phyloP scores from a whole-genome alignment of 257 asterid genomes.

The Ilex aquifolium region DNA sequence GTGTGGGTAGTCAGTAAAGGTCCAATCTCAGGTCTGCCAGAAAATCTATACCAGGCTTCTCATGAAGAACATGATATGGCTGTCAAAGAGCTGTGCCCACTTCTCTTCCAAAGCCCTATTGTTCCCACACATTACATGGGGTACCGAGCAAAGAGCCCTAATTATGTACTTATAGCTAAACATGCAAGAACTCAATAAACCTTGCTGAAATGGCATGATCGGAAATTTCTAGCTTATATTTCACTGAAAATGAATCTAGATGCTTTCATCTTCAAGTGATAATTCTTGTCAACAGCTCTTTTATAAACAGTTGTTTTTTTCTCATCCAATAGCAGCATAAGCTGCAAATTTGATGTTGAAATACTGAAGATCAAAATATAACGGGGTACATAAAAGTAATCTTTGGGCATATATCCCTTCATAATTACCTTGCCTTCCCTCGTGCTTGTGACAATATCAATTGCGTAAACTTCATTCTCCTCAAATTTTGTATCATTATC shows the following conservation, averaged over 20 bases:
- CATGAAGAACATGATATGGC: conserved; percentile 93
- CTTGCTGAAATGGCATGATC: conserved; percentile 83
- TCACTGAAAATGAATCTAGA: conserved; percentile 90
- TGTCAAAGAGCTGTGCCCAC: conserved; percentile 86
- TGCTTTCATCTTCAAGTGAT: conserved; percentile 86
- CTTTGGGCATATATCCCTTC: neutral
- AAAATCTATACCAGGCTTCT: conserved; percentile 61
- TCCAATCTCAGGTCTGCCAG: too few species aligned
- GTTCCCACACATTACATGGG: neutral
- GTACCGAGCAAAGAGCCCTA: neutral
- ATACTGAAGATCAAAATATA: neutral
- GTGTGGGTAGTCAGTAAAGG: too few species aligned
- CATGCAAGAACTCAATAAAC: conserved; percentile 18
- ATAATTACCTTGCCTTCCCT: conserved; percentile 86
- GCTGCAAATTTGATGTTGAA: conserved; percentile 25
- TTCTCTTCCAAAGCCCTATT: conserved; percentile 93
- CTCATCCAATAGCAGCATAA: conserved; percentile 82
- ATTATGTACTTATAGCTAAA: neutral
- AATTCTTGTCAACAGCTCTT: conserved; percentile 87
- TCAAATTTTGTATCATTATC: conserved; percentile 96
- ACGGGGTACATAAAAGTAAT: neutral
- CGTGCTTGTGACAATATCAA: conserved; percentile 83
- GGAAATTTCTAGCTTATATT: conserved; percentile 82
- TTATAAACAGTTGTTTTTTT: conserved; percentile 88
- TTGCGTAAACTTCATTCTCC: conserved; percentile 83